Evolutionary conservation across 1,284 basidiomycete species (phyloP), one percentile per base, ranked within the genome.

Genomic region (Fomes fomentarius): DNA sequence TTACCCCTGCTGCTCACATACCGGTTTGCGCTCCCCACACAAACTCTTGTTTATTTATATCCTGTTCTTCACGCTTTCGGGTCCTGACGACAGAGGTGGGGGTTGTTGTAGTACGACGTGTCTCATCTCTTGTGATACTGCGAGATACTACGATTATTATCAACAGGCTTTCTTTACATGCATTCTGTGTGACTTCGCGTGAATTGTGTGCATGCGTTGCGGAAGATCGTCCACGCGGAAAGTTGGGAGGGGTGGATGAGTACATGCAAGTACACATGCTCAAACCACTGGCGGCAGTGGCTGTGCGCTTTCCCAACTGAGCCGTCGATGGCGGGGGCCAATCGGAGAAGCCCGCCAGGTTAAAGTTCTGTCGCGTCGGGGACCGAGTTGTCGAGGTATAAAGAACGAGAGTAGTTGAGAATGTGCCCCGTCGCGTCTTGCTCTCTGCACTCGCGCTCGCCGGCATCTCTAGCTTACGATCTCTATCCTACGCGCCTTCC

Each of bases 331-430:
- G 35, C 38, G 53, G 49, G 51, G 53, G 41, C 59, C 59, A 61
- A 61, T 61, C 50, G 30, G 50, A 39, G 47, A 48, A 44, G 56
- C 30, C 30, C 53, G 51, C 52, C 37, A 46, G 52, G 57, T 50
- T 58, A 63, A 63, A 58, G 64, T 67, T 67, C 60, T 42, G 60
- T 65, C 60, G 54, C 41, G 53, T 41, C 33, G n/a, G n/a, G n/a
- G n/a, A n/a, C 30, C 12, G 28, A 7, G 7, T 6, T 30, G 28
- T 30, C 28, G 28, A 43, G 31, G 53, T 67, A 67, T 70, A 68
- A 66, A 63, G 53, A 37, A 45, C 37, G n/a, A 41, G 50, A 28
- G 38, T 45, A 46, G 53, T 40, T 59, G 47, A 43, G 54, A 58
- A 48, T 31, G 45, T 31, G 45, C 51, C 55, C 37, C 49, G 57